phyloP scores from a whole-genome alignment of 495 filamentous ascomycete species.

The Hypoxylon perforatum region DNA sequence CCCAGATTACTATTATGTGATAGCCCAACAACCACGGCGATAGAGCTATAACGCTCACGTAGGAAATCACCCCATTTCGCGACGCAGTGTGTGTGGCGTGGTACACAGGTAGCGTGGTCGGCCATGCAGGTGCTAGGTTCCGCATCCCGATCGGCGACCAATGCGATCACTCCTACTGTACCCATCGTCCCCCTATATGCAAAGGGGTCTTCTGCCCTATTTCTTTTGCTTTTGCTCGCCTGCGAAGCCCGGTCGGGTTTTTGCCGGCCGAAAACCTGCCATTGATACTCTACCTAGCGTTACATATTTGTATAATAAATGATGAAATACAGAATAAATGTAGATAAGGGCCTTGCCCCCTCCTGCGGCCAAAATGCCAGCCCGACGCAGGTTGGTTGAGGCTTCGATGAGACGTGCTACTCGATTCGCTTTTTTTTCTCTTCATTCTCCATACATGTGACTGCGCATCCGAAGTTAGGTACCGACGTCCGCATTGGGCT shows the following conservation, averaged over 20 bases:
- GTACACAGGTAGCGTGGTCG: constrained; percentile 34
- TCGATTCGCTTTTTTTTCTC: no score
- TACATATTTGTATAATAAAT: no score
- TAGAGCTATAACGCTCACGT: constrained; percentile 12
- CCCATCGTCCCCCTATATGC: no score
- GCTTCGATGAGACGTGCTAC: no score
- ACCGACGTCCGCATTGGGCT: no score
- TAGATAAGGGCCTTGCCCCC: no score
- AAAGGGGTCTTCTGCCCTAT: background rate
- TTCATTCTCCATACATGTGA: no score
- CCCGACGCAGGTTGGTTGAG: no score
- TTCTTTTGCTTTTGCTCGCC: background rate
- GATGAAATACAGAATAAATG: no score
- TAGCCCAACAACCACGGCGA: constrained; percentile 1
- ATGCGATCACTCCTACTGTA: constrained; percentile 22
- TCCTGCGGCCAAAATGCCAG: constrained; percentile 34
- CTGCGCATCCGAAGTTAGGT: no score
- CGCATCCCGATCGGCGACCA: constrained; percentile 34
- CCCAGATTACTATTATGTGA: constrained; percentile 19
- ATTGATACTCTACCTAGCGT: no score
- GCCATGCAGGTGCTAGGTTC: constrained; percentile 40
- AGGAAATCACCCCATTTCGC: constrained; percentile 33
- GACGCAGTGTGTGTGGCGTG: constrained; percentile 23
- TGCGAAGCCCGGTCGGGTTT: constrained; percentile 1
- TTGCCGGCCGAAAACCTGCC: constrained; percentile 18